phyloP scores from a whole-genome alignment of 2,329 filamentous ascomycete species.

The Cytospora piceae region DNA sequence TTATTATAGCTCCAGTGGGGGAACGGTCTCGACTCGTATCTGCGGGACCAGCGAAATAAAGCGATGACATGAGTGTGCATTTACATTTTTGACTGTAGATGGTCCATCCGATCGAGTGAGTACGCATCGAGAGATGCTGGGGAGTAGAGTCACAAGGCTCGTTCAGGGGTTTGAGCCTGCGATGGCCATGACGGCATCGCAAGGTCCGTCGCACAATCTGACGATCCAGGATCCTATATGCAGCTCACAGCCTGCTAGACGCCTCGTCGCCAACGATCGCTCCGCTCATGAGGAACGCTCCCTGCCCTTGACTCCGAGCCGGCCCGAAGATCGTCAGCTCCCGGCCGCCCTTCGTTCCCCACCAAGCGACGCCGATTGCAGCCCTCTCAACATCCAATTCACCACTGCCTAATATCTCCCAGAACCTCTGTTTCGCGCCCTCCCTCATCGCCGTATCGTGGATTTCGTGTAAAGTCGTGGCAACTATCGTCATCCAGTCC shows the following conservation, averaged over 20 bases:
- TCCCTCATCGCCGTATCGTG: slow-evolving; percentile 64
- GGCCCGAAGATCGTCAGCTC: slow-evolving; percentile 50
- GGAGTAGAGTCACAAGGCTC: slow-evolving; percentile 3
- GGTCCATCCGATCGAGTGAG: neutral
- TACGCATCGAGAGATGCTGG: neutral
- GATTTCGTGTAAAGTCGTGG: slow-evolving; percentile 68
- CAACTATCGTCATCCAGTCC: slow-evolving; percentile 78
- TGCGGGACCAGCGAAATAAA: neutral
- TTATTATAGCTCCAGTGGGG: neutral
- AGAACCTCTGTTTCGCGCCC: slow-evolving; percentile 71
- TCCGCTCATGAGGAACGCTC: slow-evolving; percentile 57
- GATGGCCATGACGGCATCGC: neutral
- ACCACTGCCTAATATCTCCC: slow-evolving; percentile 76
- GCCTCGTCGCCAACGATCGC: slow-evolving; percentile 46
- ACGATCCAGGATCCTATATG: neutral
- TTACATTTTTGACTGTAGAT: neutral
- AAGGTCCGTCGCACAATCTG: neutral
- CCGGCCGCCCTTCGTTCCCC: slow-evolving; percentile 66
- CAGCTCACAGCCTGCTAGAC: slow-evolving; percentile 43
- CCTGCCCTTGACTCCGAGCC: slow-evolving; percentile 34
- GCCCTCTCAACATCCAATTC: slow-evolving; percentile 89
- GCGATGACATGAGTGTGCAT: slow-evolving; percentile 2
- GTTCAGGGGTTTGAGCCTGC: neutral
- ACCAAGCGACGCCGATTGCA: slow-evolving; percentile 81
- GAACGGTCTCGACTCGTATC: neutral